Base-by-base conservation (phyloP, 1,284 basidiomycete genomes). In the Mixia osmundae region DNA sequence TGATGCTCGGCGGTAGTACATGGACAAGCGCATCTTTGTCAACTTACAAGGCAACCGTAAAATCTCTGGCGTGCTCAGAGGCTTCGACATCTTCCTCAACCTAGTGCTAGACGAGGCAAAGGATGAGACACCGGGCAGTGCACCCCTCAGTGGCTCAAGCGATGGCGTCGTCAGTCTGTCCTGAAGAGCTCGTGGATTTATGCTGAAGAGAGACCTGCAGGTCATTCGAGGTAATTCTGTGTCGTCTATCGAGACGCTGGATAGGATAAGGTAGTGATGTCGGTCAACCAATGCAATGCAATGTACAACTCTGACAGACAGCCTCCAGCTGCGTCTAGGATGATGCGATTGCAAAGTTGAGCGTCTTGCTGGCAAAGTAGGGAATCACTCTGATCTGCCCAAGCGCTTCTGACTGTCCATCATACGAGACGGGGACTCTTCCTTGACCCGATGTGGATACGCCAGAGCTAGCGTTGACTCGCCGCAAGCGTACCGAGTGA, bases 21-120 rank as follows among this genome's bases (percentile, higher is more conserved):
- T 97, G 79, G 91, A 99, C 69, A 91, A 94, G 65, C 78, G 76
- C 50, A 64, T 95, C 48, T 85, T 83, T 58, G 67, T 97, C 52
- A 74, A 94, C 62, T 65, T 99, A 5, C 89, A 99, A 56, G 91
- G 87, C 37, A 83, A 83, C 40, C 75, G 91, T 50, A 83, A 80
- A 66, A 76, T 97, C 50, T 82, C 79, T 58, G 91, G 89, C 39
- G 74, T 73, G n/a, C 62, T 97, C 38, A 73, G 91, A 44, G 91
- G 91, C 25, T 97, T 89, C 59, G 91, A 97, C 65, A 76, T 99
- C 50, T 99, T 99, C 65, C 64, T 99, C 56, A 99, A 99, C 58
- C 68, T 99, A 28, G 89, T 97, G 42, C 71, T 99, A 54, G 89
- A 97, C 56, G 80, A 95, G 51, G 79, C 82, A 11, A 60, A 75